Base-by-base conservation (phyloP, 495 filamentous ascomycete species). In the Amphirosellinia nigrospora region DNA sequence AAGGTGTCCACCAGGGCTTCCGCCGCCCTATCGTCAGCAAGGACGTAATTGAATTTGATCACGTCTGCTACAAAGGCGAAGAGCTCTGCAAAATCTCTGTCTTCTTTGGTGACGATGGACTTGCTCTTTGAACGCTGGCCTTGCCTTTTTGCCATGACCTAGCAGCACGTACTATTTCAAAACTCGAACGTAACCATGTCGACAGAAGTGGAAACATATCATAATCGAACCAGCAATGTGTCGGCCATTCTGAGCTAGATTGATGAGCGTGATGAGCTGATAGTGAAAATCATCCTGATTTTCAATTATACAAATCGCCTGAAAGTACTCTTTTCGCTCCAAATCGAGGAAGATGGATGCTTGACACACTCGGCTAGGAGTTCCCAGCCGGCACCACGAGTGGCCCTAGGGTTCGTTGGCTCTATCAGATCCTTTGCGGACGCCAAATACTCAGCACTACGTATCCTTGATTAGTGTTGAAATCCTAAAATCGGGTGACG, bases 1-100 rank as follows among this genome's bases (percentile, higher is more conserved):
- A 93, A 81, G 19, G 87, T 85, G 30, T 86, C 84, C 39, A 99
- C 86, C 60, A 99, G 78, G 10, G 79, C 75, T 64, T 86, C 86
- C 50, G 94, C 84, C 63, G 93, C 90, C 34, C 85, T 84, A 60
- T 92, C 88, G 45, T 86, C 85, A 46, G 93, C 91, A 36, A 90
- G 86, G 68, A 90, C 92, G 77, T 90, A 91, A 79, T 94, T 95
- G 80, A 95, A 91, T 72, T 91, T 94, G 79, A 96, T 90, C 69
- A 96, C 82, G 74, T 94, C 89, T n/a, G 89, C 88, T 34, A 92
- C 85, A 56, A 94, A 92, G 58, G 87, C 83, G 73, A 97, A 92
- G 8, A 96, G 80, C 66, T 89, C 86, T 52, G 84, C 84, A 45
- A 97, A 81, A 72, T 87, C 88, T 55, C 85, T 86, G 70, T 93